Base-by-base conservation (phyloP, 352 stramenopile genomes). In the Phytophthora foliorum region DNA sequence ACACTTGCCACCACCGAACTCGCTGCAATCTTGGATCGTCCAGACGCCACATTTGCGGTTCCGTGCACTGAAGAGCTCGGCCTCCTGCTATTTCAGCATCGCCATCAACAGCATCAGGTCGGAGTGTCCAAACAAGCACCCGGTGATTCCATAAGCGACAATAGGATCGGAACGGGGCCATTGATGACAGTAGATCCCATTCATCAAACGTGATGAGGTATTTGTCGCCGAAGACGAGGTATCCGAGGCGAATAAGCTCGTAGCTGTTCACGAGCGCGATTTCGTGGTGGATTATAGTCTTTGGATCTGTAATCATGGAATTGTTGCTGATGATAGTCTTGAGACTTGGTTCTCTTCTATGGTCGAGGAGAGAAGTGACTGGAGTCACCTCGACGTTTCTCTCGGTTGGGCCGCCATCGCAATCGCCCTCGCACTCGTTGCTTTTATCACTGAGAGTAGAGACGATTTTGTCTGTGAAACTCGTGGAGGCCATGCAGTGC, bases 211-310 rank as follows among this genome's bases (percentile, higher is more conserved):
- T 57, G 13, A 75, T 64, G 22, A 69, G 24, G 44, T 65, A 73
- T 14, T 65, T 53, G 48, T 72, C 45, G 5, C 63, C 70, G 13
- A 53, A 70, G 3, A 78, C 54, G 7, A 75, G 25, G 14, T 75
- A 75, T 13, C 65, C 65, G 0, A 78, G 24, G 4, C 64, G 65
- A 59, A 75, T 49, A 45, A 81, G 51, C n/a, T 81, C 69, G 46
- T 73, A 80, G 34, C 50, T 66, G 16, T 65, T 64, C 7, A 77
- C 19, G 10, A 67, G 38, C 10, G 21, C 36, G 6, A 55, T 48
- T 22, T 57, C 14, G 7, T 32, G 57, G 8, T 13, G 19, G 17
- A 6, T 22, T 13, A 17, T 24, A 45, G 4, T 45, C 6, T 19
- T 21, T 22, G 6, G 6, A 9, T 45, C 17, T 13, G 14, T 9